Conservation (phyloP, 805 yeast species). For the Tetrapisispora arboricola region DNA sequence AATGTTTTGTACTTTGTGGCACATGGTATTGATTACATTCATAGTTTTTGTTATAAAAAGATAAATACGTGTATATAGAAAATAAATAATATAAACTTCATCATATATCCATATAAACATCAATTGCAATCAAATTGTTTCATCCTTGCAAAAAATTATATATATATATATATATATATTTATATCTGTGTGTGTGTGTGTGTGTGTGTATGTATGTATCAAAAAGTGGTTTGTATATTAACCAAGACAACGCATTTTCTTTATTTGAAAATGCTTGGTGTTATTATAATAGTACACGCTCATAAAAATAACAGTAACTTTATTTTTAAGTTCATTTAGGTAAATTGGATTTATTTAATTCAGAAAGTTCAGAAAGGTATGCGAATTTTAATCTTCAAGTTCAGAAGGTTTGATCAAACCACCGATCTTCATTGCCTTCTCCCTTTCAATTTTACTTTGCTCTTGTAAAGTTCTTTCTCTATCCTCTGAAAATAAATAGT, state of each 20-base stretch:
- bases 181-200: too few relatives aligned
- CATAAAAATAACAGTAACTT: not conserved
- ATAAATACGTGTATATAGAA: conserved; percentile 1
- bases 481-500: conserved; percentile 89
- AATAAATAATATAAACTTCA: not conserved
- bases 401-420: conserved; percentile 93
- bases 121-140: not conserved
- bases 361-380: too few relatives aligned
- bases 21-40: not conserved
- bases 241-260: not conserved
- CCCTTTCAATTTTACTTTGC: conserved; percentile 58
- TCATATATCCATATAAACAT: not conserved
- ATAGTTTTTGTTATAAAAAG: not conserved
- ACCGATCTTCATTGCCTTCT: conserved; percentile 78
- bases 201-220: too few relatives aligned
- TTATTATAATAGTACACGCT: too few relatives aligned
- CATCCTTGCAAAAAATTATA: not conserved
- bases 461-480: conserved; percentile 68
- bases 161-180: not conserved
- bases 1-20: too few relatives aligned
- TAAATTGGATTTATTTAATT: not conserved
- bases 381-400: conserved; percentile 57
- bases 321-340: not conserved
- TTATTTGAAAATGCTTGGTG: too few relatives aligned
- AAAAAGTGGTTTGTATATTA: not conserved